Evolutionary conservation across 768 basidiomycete genomes (phyloP).

Genomic region (Russula olivacea): DNA sequence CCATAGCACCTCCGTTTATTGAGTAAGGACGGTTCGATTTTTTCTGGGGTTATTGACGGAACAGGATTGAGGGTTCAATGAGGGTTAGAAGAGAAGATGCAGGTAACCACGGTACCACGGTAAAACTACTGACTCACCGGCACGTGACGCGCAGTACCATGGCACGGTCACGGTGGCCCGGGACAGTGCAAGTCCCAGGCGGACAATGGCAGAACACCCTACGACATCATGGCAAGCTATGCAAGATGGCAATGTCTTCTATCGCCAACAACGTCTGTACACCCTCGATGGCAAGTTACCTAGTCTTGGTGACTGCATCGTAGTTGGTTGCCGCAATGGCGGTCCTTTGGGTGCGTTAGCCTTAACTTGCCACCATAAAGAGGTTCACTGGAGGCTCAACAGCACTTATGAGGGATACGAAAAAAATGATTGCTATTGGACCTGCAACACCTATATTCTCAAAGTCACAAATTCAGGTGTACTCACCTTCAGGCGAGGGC

Average conservation of each 20-base stretch:
- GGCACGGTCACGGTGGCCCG: too few species aligned
- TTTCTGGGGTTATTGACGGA: too few species aligned
- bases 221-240: conserved; percentile 87
- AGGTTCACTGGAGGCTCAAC: neutral
- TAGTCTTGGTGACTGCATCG: conserved; percentile 69
- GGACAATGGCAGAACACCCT: conserved; percentile 55
- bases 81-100: too few species aligned
- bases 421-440: conserved; percentile 70
- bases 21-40: neutral
- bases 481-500: conserved; percentile 77
- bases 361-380: neutral
- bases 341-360: conserved; percentile 73
- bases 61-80: too few species aligned
- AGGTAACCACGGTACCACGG: too few species aligned
- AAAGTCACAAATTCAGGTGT: conserved; percentile 82
- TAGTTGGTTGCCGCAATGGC: conserved; percentile 78
- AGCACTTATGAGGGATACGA: conserved; percentile 86
- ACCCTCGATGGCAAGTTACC: conserved; percentile 73
- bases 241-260: conserved; percentile 83
- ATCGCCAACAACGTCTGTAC: conserved; percentile 79
- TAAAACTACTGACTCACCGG: too few species aligned
- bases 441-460: conserved; percentile 49
- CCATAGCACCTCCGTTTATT: conserved; percentile 11
- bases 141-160: too few species aligned
- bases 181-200: too few species aligned